Percentiles rank a stretch among this genome's conserved stretches.
These are phyloP conservation scores for Coemansia sp. DNA, from an alignment of 192 early-diverging fungal species.

Conservation along the genomic window DNA sequence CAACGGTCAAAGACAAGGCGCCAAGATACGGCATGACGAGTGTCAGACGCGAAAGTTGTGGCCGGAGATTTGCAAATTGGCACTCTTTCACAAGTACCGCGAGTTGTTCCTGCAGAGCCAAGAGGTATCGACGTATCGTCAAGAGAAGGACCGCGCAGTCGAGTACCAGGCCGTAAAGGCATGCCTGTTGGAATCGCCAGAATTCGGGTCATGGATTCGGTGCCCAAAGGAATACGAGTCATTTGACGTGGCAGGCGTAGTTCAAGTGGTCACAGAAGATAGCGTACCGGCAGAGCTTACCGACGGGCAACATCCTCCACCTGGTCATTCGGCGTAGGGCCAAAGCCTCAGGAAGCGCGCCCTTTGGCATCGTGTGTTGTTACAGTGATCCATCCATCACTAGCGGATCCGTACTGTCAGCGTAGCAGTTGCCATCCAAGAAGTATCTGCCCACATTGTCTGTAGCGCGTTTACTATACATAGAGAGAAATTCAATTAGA, in stretches of 20 bases:
- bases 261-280: not conserved
- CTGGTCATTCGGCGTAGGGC: too few species aligned
- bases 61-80: slow-evolving; percentile 40
- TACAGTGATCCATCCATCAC: too few species aligned
- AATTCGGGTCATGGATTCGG: slow-evolving; percentile 30
- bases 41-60: slow-evolving; percentile 24
- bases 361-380: too few species aligned
- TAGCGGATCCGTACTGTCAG: too few species aligned
- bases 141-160: slow-evolving; percentile 21
- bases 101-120: not conserved
- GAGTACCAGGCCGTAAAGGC: slow-evolving; percentile 34
- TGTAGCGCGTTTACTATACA: too few species aligned
- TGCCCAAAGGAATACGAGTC: slow-evolving; percentile 25
- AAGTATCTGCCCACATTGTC: too few species aligned
- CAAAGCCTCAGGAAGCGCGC: too few species aligned
- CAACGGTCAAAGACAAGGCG: slow-evolving; percentile 56
- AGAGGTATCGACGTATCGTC: slow-evolving; percentile 17
- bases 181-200: slow-evolving; percentile 5
- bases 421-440: too few species aligned
- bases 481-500: too few species aligned
- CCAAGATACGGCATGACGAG: slow-evolving; percentile 23
- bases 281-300: too few species aligned
- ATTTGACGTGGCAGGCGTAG: slow-evolving; percentile 7
- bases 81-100: slow-evolving; percentile 15
- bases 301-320: too few species aligned